Conservation (phyloP, 2,329 filamentous ascomycete genomes). For the Bipolaris gigantea region DNA sequence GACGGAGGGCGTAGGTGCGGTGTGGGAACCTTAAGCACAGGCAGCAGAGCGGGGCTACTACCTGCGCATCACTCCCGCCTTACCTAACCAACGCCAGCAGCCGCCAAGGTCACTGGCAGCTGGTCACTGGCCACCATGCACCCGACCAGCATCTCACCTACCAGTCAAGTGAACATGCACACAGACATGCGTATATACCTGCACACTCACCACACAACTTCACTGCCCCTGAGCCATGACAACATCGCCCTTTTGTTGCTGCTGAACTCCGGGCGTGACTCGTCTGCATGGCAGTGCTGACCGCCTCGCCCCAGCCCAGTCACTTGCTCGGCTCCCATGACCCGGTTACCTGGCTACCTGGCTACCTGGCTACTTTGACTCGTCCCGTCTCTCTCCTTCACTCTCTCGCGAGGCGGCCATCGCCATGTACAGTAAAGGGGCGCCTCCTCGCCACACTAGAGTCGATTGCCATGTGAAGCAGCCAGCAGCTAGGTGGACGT, state of each 20-base stretch:
- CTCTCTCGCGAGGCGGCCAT: slow-evolving; percentile 10
- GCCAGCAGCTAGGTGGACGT: neutral
- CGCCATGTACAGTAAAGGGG: neutral
- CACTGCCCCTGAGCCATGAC: slow-evolving; percentile 18
- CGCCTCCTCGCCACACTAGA: neutral
- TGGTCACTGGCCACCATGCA: slow-evolving; percentile 13
- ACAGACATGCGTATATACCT: too few species aligned
- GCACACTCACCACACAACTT: neutral
- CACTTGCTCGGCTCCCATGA: slow-evolving; percentile 38
- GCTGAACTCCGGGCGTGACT: slow-evolving; percentile 23
- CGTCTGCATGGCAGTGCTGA: slow-evolving; percentile 35
- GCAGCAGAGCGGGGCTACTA: slow-evolving; percentile 34
- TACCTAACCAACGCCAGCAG: slow-evolving; percentile 6
- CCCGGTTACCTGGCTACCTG: too few species aligned
- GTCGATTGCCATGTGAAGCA: neutral
- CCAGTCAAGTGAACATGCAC: slow-evolving; percentile 9
- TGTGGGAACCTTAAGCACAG: slow-evolving; percentile 39
- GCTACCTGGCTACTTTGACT: slow-evolving; percentile 17
- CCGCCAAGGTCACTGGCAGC: neutral
- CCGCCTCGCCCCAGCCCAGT: slow-evolving; percentile 28
- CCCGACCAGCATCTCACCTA: slow-evolving; percentile 9
- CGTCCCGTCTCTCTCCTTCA: slow-evolving; percentile 18
- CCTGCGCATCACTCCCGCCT: slow-evolving; percentile 23
- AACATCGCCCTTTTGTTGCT: slow-evolving; percentile 24
- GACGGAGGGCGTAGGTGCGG: slow-evolving; percentile 32